These are phyloP conservation scores for Alternaria metachromatica DNA, from an alignment of 2,329 filamentous ascomycete genomes.

Conservation along the genomic window DNA sequence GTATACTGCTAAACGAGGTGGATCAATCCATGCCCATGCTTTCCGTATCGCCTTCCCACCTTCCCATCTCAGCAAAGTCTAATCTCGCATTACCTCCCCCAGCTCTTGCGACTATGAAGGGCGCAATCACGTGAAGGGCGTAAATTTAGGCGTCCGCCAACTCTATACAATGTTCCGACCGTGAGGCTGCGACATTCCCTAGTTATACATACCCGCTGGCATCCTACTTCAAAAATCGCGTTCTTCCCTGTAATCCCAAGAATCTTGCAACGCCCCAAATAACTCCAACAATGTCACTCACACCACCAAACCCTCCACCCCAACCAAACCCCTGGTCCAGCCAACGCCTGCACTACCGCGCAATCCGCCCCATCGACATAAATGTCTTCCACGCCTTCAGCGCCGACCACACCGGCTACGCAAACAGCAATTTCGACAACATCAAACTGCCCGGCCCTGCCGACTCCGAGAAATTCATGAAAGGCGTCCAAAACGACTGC, in stretches of 20 bases:
- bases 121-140: not conserved
- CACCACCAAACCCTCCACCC: not conserved
- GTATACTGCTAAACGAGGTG: not conserved
- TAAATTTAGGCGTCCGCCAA: not conserved
- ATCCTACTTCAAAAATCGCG: not conserved
- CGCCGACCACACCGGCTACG: slow-evolving; percentile 31
- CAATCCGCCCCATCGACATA: slow-evolving; percentile 31
- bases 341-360: slow-evolving; percentile 33
- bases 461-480: slow-evolving; percentile 24
- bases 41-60: too few species aligned
- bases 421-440: slow-evolving; percentile 35
- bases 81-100: not conserved
- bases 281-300: not conserved
- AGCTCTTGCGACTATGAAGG: not conserved
- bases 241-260: not conserved
- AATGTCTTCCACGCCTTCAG: slow-evolving; percentile 32
- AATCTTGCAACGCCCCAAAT: accelerated
- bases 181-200: not conserved
- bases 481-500: slow-evolving; percentile 20
- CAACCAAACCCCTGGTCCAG: slow-evolving; percentile 6
- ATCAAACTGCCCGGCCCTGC: slow-evolving; percentile 20
- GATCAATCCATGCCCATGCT: too few species aligned
- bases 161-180: not conserved
- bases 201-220: accelerated
- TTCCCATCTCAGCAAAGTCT: not conserved